Evolutionary conservation across 192 early-diverging fungal genomes (phyloP), one percentile per base, ranked within the genome.

Genomic region (Podila horticola): DNA sequence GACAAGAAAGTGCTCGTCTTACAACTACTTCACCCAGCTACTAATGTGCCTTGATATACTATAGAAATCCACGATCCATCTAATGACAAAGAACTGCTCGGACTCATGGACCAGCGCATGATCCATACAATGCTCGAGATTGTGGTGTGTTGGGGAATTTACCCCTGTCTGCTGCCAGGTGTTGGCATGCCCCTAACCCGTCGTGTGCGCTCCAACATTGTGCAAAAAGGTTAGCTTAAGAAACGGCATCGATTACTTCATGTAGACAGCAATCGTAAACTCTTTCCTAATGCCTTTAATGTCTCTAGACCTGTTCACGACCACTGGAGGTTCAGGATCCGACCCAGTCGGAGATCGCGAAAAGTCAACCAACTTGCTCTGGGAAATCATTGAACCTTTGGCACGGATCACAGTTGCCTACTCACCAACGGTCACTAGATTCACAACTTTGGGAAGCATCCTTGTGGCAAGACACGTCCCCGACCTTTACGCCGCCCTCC

Each of bases 121-220:
- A 77, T 93, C 26, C 86, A 91, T 67, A 92, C 90, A 22, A 84
- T 93, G 64, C 68, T 93, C 15, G 90, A 93, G 75, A 85, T 91
- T 38, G 76, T 91, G 45, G 85, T 92, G 4, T 91, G 82, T 34
- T 90, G 90, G 89, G 92, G 92, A 10, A 74, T 95, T 13, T 88
- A 89, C 64, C 94, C 94, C 1, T 87, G 85, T 34, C 77, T 94
- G 28, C 68, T 89, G 24, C 86, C 87, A 0, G 93, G 92, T 17
- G 90, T 94, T 0, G 94, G 94, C 2, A 83, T 95, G 50, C 89
- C 90, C 8, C 73, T 94, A 41, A 83, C 83, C 12, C 84, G 87
- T 49, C 88, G 93, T 29, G 85, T 90, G 4, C 76, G 86, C 38
- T 92, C 90, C 7, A 84, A 86, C 33, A 88, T 84, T 71, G 74